phyloP scores from a whole-genome alignment of 495 filamentous ascomycete species.

The Talaromyces borbonicus region DNA sequence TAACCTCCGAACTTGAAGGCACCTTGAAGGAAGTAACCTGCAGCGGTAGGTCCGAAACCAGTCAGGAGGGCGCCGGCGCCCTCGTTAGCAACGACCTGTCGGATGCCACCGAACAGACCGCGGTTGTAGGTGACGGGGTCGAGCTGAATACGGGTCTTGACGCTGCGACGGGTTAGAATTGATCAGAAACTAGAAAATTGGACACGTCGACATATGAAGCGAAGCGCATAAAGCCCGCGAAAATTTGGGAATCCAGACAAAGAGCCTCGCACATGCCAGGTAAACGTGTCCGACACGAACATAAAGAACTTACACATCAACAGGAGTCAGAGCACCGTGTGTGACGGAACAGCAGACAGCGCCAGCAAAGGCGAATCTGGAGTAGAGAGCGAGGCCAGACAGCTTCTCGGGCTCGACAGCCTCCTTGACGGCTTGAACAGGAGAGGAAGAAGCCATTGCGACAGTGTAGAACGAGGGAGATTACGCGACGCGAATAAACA shows the following conservation, averaged over 20 bases:
- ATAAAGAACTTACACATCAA: conserved; percentile 77
- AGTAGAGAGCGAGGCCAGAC: conserved; percentile 52
- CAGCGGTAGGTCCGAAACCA: conserved; percentile 76
- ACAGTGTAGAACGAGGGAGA: conserved; percentile 6
- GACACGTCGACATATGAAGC: neutral
- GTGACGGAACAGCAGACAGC: conserved; percentile 92
- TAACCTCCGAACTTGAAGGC: conserved; percentile 95
- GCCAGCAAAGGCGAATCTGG: conserved; percentile 84
- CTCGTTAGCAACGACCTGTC: conserved; percentile 72
- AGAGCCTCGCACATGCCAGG: neutral
- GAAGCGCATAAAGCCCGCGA: neutral
- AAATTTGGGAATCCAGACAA: neutral
- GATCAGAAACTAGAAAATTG: neutral
- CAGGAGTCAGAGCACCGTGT: conserved; percentile 83
- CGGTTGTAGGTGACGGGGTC: conserved; percentile 85
- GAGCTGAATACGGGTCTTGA: conserved; percentile 93
- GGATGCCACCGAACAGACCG: conserved; percentile 80
- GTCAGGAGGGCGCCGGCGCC: conserved; percentile 84
- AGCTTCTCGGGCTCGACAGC: conserved; percentile 36
- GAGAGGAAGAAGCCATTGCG: conserved; percentile 34
- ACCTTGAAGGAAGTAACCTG: conserved; percentile 92
- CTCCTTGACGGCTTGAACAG: conserved; percentile 24
- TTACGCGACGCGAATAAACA: neutral
- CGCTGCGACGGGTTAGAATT: conserved; percentile 38
- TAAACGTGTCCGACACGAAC: neutral